These are phyloP conservation scores for Phytophthora pluvialis DNA, from an alignment of 352 stramenopile species.

Conservation along the genomic window DNA sequence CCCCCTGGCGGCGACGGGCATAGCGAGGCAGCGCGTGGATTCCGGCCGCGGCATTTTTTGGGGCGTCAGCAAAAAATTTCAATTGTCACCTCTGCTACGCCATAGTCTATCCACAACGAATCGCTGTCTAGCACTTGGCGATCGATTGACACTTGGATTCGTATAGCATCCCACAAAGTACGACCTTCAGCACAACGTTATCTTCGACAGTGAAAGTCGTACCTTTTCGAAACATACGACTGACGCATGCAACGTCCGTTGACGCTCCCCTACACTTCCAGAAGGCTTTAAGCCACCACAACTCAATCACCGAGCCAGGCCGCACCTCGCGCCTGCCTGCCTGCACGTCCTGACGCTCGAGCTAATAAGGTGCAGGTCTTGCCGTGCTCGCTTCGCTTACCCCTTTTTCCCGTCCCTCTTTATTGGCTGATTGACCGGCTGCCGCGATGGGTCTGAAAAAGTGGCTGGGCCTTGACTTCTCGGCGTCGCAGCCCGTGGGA, in stretches of 20 bases:
- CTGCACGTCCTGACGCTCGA: not conserved
- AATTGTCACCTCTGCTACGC: not conserved
- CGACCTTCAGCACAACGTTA: not conserved
- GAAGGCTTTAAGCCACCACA: constrained; percentile 10
- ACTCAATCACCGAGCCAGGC: constrained; percentile 3
- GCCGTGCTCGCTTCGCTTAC: not conserved
- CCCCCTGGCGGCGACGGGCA: too few relatives aligned
- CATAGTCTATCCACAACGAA: not conserved
- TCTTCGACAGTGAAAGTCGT: not conserved
- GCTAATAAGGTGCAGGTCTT: not conserved
- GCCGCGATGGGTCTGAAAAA: constrained; percentile 67
- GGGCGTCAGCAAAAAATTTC: too few relatives aligned
- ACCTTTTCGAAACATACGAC: constrained; percentile 16
- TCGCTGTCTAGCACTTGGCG: not conserved
- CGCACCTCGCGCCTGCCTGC: not conserved
- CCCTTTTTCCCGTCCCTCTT: not conserved
- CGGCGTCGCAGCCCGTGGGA: constrained; percentile 37
- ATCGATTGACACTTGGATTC: not conserved
- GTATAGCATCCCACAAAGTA: not conserved
- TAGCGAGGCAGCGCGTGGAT: too few relatives aligned
- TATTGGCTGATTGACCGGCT: constrained; percentile 11
- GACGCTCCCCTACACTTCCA: constrained; percentile 19
- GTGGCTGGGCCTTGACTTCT: constrained; percentile 62
- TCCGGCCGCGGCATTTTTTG: too few relatives aligned
- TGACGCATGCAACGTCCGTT: constrained; percentile 30